A percentile compares a stretch with the other conserved stretches of the same genome.
Evolutionary conservation across 1,139 yeast genomes (phyloP).

Genomic region (Lodderomyces orthopsilosis): DNA sequence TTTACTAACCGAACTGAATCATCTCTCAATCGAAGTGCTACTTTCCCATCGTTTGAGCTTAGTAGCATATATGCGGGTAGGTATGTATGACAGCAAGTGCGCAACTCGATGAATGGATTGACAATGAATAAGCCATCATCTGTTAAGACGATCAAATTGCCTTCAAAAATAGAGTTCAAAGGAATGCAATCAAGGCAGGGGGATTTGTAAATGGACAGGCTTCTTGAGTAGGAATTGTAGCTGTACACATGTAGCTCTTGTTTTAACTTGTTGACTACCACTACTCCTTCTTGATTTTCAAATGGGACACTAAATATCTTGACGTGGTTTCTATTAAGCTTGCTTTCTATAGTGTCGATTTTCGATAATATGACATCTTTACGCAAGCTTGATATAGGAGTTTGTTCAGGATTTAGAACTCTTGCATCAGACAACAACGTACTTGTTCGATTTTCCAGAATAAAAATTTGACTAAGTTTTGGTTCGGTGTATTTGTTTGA

Average conservation of each 20-base stretch:
- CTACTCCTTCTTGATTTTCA: conserved; percentile 60
- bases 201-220: conserved; percentile 33
- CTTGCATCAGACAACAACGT: conserved; percentile 56
- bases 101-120: conserved; percentile 64
- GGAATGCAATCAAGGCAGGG: conserved; percentile 43
- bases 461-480: conserved; percentile 23
- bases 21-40: conserved; percentile 23
- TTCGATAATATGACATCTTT: conserved; percentile 70
- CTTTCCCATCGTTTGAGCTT: conserved; percentile 28
- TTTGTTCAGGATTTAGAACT: conserved; percentile 49
- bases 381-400: conserved; percentile 32
- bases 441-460: conserved; percentile 49
- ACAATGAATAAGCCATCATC: conserved; percentile 40
- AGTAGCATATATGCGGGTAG: conserved; percentile 15
- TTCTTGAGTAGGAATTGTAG: conserved; percentile 31
- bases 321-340: conserved; percentile 22
- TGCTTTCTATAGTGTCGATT: conserved; percentile 33
- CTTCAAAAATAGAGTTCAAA: conserved; percentile 34
- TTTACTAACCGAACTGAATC: conserved; percentile 30
- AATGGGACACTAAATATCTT: conserved; percentile 44
- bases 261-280: conserved; percentile 34
- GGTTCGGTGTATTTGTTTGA: conserved; percentile 2
- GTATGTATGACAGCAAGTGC: conserved; percentile 36
- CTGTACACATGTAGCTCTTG: conserved; percentile 49
- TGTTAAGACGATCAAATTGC: conserved; percentile 41